Conservation (phyloP, 352 stramenopile species). For the Phytophthora tentaculata region DNA sequence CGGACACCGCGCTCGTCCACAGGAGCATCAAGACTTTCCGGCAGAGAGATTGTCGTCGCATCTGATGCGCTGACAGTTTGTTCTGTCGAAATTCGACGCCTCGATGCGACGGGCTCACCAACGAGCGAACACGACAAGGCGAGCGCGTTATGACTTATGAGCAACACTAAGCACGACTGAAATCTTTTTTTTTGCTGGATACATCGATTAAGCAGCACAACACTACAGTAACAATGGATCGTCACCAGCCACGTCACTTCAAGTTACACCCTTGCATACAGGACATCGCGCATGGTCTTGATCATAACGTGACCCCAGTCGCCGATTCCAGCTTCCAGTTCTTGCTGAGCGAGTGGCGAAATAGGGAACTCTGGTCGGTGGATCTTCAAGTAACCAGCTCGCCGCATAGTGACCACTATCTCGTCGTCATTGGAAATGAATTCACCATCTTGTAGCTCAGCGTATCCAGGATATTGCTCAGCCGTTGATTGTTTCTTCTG, state of each 20-base stretch:
- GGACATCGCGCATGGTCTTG: slow-evolving; percentile 29
- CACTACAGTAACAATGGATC: neutral
- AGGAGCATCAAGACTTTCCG: slow-evolving; percentile 10
- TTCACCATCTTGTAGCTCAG: neutral
- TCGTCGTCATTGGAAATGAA: neutral
- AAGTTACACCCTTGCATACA: slow-evolving; percentile 6
- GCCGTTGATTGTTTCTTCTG: slow-evolving; percentile 6
- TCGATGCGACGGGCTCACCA: slow-evolving; percentile 15
- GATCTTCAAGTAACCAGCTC: slow-evolving; percentile 19
- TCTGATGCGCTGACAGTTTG: slow-evolving; percentile 31
- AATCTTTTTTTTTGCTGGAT: neutral
- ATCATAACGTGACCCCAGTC: slow-evolving; percentile 33
- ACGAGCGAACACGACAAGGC: slow-evolving; percentile 2
- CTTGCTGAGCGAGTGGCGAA: slow-evolving; percentile 10
- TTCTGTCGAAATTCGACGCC: slow-evolving; percentile 10
- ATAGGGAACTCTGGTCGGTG: slow-evolving; percentile 25
- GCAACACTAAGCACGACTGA: neutral
- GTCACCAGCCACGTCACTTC: neutral
- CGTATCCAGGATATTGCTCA: neutral
- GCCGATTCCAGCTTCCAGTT: slow-evolving; percentile 23
- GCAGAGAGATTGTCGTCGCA: slow-evolving; percentile 26
- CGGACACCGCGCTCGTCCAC: slow-evolving; percentile 8
- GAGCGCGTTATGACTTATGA: slow-evolving; percentile 16
- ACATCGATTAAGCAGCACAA: slow-evolving; percentile 1
- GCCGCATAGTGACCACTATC: slow-evolving; percentile 25